Conservation (phyloP, 495 filamentous ascomycete species). For the Xylaria bambusicola region DNA sequence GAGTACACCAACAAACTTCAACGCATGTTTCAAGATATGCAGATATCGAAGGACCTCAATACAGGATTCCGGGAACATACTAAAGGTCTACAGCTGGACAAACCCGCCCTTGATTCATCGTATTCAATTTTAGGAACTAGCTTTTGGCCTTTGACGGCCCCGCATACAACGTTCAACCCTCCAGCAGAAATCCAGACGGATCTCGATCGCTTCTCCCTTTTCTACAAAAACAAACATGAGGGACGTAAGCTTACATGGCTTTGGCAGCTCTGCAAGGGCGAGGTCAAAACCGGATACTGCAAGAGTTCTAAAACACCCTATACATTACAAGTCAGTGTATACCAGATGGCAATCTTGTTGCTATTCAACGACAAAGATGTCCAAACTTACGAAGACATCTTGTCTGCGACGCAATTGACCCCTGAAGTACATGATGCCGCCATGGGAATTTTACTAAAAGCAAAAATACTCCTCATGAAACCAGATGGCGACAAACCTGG, state of each 20-base stretch:
- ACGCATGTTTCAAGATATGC: conserved; percentile 99
- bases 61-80: conserved; percentile 67
- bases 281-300: conserved; percentile 90
- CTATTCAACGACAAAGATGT: conserved; percentile 90
- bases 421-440: conserved; percentile 83
- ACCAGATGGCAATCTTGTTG: conserved; percentile 95
- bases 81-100: conserved; percentile 45
- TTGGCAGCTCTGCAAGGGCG: conserved; percentile 97
- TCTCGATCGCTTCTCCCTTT: conserved; percentile 83
- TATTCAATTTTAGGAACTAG: conserved; percentile 93
- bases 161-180: conserved; percentile 81
- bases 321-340: conserved; percentile 96
- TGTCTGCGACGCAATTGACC: conserved; percentile 73
- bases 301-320: conserved; percentile 86
- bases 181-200: conserved; percentile 83
- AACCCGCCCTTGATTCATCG: conserved; percentile 68
- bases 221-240: conserved; percentile 94
- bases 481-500: conserved; percentile 72
- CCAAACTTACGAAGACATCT: conserved; percentile 85
- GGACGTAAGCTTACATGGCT: conserved; percentile 97
- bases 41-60: conserved; percentile 97
- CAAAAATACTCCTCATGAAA: conserved; percentile 73
- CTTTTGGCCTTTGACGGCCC: conserved; percentile 92
- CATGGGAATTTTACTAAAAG: conserved; percentile 81
- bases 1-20: conserved; percentile 99